Evolutionary conservation across 768 basidiomycete genomes (phyloP), one percentile per base, ranked within the genome.

Genomic region (Zangia roseola): DNA sequence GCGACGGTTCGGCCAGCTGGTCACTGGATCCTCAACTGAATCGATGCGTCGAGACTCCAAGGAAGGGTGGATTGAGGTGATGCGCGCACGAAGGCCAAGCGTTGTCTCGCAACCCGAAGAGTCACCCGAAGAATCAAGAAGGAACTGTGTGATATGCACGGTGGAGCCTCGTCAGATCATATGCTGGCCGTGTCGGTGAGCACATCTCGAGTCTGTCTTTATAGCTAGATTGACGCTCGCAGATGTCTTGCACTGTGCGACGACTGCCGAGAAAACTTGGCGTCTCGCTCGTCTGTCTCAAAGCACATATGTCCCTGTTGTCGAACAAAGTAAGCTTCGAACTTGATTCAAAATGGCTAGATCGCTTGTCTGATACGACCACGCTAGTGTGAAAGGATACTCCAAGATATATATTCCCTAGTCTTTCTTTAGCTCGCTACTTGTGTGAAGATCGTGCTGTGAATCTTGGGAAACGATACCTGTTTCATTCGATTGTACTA

Each of bases 101-200:
- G 34, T n/a, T 14, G 28, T 19, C 26, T 23, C 50, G 55, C 71
- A 35, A 54, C 54, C 43, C 37, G 71, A 48, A 57, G 70, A 68
- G 23, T 0, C 28, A 7, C 28, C 43, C 0, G 56, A 53, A n/a
- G 67, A 63, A 25, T 31, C 50, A 4, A 62, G 74, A 43, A 67
- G 70, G 21, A 67, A 71, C 41, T 91, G 88, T 59, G 87, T 91
- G 6, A 76, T 91, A 41, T 91, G 88, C 56, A 86, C 82, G 23
- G 70, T 71, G n/a, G 83, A 84, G 48, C 69, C 75, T 23, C 70
- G 88, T 41, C 80, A 86, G 59, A 77, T 91, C 49, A 86, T 91
- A 43, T 90, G 86, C 58, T 91, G 88, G 88, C 88, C 88, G n/a
- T 90, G 88, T 63, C 79, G 88, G 84, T 87, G 49, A 59, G 77